Conservation (phyloP, 768 basidiomycete species). For the Serendipita sp. region DNA sequence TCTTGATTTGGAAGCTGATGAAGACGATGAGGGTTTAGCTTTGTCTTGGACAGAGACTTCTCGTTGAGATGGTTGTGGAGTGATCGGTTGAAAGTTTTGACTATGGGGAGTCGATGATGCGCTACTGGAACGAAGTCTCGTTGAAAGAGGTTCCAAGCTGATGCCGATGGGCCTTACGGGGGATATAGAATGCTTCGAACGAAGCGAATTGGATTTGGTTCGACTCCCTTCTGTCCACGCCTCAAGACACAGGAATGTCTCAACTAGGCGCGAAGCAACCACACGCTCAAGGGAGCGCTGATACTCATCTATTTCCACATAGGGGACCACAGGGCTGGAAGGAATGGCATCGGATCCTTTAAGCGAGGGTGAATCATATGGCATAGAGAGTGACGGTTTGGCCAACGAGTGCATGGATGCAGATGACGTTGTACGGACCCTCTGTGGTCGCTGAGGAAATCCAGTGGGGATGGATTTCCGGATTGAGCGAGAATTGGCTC, state of each 20-base stretch:
- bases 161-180: background rate
- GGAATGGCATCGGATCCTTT: background rate
- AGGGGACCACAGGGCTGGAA: background rate
- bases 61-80: background rate
- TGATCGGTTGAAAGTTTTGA: background rate
- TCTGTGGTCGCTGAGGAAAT: background rate
- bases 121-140: slow-evolving; percentile 13
- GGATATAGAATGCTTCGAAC: background rate
- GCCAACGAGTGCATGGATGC: background rate
- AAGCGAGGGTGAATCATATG: background rate
- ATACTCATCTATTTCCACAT: background rate
- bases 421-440: background rate
- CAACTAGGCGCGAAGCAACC: slow-evolving; percentile 54
- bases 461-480: background rate
- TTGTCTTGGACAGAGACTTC: background rate
- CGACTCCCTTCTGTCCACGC: slow-evolving; percentile 14
- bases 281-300: slow-evolving; percentile 56
- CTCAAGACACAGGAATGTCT: slow-evolving; percentile 48
- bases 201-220: slow-evolving; percentile 13
- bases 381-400: background rate
- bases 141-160: background rate
- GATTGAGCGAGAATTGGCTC: background rate
- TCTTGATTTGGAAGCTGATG: slow-evolving; percentile 2
- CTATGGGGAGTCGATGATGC: slow-evolving; percentile 5
- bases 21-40: background rate